Evolutionary conservation across 176 grass and related monocot genomes (phyloP).

Genomic region (Saccharum officinarum): DNA sequence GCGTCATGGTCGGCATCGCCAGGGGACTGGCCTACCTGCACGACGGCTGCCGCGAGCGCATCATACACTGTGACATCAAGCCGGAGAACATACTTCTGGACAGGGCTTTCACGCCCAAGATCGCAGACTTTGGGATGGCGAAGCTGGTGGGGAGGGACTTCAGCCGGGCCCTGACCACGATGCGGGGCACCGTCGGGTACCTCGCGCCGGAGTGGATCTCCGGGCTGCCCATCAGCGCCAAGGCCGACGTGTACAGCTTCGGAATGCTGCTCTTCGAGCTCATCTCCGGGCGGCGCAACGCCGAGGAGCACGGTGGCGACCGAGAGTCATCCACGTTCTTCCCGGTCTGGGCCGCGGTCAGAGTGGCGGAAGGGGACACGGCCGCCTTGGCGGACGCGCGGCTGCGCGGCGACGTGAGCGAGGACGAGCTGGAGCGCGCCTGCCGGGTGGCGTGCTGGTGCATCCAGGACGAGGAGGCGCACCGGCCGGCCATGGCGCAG

Average conservation of each 20-base stretch:
- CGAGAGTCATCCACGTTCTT: conserved; percentile 8
- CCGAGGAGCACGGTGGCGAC: no score
- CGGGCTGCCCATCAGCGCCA: background rate
- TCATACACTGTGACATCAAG: conserved; percentile 60
- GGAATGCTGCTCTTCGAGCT: conserved; percentile 49
- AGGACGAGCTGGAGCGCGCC: conserved; percentile 35
- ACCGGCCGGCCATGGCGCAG: conserved; percentile 40
- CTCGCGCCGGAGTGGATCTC: no score
- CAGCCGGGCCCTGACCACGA: no score
- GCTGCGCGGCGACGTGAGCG: conserved; percentile 4
- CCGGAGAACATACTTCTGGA: conserved; percentile 41
- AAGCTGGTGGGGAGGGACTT: no score
- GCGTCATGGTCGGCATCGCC: no score
- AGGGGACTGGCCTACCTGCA: no score
- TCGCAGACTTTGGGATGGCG: no score
- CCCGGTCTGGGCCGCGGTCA: conserved; percentile 31
- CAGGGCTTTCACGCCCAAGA: no score
- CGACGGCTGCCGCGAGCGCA: conserved; percentile 35
- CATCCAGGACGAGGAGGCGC: conserved; percentile 36
- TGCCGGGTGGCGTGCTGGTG: conserved; percentile 46
- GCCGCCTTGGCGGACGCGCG: conserved; percentile 29
- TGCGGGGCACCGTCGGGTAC: no score
- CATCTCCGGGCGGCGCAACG: background rate
- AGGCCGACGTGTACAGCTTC: conserved; percentile 54
- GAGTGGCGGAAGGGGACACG: conserved; percentile 16